These are phyloP conservation scores for Pythium sp. DNA, from an alignment of 352 stramenopile genomes.

Conservation along the genomic window DNA sequence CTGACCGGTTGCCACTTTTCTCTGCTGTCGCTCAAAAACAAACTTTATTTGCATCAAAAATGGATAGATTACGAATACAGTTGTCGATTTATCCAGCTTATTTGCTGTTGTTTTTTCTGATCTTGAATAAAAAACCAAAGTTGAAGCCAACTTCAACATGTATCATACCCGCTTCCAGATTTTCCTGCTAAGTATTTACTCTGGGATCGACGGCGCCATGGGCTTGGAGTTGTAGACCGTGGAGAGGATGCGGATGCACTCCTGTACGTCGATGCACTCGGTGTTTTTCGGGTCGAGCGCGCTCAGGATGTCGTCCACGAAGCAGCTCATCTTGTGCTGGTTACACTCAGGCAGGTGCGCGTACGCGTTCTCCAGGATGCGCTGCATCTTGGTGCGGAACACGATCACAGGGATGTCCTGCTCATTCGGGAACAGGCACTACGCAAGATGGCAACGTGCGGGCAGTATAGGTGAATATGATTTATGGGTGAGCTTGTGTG, in stretches of 20 bases:
- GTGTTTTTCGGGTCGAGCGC: conserved; percentile 66
- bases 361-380: conserved; percentile 61
- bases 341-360: conserved; percentile 63
- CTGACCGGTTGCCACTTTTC: too few species aligned
- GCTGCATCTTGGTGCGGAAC: conserved; percentile 72
- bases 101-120: too few species aligned
- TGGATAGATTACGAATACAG: too few species aligned
- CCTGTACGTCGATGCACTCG: conserved; percentile 68
- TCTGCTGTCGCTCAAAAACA: too few species aligned
- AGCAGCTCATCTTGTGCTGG: conserved; percentile 67
- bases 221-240: conserved; percentile 40
- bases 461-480: not conserved
- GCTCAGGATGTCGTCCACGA: conserved; percentile 67
- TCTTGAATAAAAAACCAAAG: too few species aligned
- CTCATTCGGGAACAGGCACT: conserved; percentile 64
- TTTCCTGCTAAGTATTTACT: too few species aligned
- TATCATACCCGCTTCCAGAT: too few species aligned
- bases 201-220: too few species aligned
- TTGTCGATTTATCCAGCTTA: too few species aligned
- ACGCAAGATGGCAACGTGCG: not conserved
- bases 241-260: conserved; percentile 61
- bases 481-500: not conserved
- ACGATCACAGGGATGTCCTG: conserved; percentile 56
- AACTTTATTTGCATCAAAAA: too few species aligned
- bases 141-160: too few species aligned